phyloP scores from a whole-genome alignment of 345 rosid species.

The Carallia brachiata region DNA sequence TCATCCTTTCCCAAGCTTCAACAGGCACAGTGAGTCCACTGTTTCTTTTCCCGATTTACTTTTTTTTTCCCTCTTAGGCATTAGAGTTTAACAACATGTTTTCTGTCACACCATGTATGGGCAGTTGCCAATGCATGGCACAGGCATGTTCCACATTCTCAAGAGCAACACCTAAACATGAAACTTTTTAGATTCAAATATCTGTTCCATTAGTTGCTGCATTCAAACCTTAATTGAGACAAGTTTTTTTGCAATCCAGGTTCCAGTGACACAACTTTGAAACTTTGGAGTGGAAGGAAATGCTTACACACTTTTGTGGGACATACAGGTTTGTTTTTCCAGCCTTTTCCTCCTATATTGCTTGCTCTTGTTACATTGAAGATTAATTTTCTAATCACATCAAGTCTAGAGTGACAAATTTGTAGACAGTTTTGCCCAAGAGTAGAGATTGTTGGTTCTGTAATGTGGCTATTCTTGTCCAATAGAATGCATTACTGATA shows the following conservation, averaged over 20 bases:
- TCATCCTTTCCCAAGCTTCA: background rate
- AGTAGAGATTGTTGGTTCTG: background rate
- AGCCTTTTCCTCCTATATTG: background rate
- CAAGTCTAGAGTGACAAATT: background rate
- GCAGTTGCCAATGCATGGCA: too few species aligned
- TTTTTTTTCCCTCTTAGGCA: background rate
- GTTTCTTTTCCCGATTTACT: background rate
- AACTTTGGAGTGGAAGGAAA: constrained; percentile 83
- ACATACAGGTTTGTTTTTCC: constrained; percentile 60
- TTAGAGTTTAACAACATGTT: background rate
- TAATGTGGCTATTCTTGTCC: background rate
- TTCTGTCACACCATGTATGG: background rate
- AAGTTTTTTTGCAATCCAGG: constrained; percentile 37
- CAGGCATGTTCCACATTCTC: too few species aligned
- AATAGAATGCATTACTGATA: background rate
- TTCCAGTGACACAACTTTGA: constrained; percentile 74
- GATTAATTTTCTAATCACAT: background rate
- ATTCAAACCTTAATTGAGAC: background rate
- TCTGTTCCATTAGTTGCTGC: background rate
- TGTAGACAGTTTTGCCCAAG: background rate
- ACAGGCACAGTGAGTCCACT: background rate
- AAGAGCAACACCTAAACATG: too few species aligned
- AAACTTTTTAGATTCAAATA: background rate
- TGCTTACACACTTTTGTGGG: constrained; percentile 76
- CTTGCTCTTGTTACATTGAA: background rate